Base-by-base conservation (phyloP, 768 basidiomycete species). In the Pleurotus ostreatus region DNA sequence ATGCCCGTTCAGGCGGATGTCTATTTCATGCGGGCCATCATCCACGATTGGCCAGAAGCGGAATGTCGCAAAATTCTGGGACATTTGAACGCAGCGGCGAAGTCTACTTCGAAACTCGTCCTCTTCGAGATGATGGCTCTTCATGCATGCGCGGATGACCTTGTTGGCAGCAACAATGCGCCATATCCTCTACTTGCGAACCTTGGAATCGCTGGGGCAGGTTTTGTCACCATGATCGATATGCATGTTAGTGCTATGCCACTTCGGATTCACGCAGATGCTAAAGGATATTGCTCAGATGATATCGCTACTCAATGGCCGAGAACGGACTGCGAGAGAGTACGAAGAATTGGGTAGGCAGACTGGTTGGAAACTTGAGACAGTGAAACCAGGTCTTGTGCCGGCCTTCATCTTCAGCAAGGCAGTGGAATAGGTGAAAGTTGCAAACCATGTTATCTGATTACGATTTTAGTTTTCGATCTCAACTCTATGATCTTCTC, bases 41-140 rank as follows among this genome's bases (percentile, higher is more conserved):
- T 76, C 25, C 76, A 78, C 61, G 70, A 77, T 57, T 75, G 75
- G 74, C 56, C 72, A 3, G 71, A 75, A 56, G 56, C 62, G 0
- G 63, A 69, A 39, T 62, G 60, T 46, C 45, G 49, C 8, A 61
- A 63, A 38, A 72, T 77, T 53, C 63, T 78, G 13, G 59, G 60
- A 9, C 62, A 68, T 8, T 63, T 77, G 11, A 66, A 73, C 3
- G 64, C 48, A 4, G 71, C 70, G 3, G 72, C 76, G 8, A 58
- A 55, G 0, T 59, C 70, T 2, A 51, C 59, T 4, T 76, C 75
- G 8, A 69, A 64, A 37, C 68, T 78, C 3, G 47, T 79, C 54
- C 25, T 78, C 9, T 58, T 75, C 30, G 78, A 79, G 48, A 66
- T 57, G 45, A 61, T 77, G 23, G 46, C 74, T 18, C 65, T 69